phyloP scores from a whole-genome alignment of 2,329 filamentous ascomycete genomes.

The Coniella lustricola region DNA sequence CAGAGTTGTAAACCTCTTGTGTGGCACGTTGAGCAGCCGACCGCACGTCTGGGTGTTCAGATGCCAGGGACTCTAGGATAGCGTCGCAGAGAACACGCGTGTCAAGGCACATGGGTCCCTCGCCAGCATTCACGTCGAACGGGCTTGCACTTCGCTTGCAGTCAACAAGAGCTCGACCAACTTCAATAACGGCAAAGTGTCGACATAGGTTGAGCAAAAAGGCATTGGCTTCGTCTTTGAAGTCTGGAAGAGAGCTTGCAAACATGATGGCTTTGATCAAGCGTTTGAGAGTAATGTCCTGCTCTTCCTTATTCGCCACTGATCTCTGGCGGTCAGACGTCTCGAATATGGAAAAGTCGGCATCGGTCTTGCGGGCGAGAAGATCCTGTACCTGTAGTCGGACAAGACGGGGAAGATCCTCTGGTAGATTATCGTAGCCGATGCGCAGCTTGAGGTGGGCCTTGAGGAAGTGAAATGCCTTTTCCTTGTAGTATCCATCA shows the following conservation, averaged over 20 bases:
- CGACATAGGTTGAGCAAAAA: conserved; percentile 77
- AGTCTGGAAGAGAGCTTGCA: conserved; percentile 72
- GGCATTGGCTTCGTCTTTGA: conserved; percentile 66
- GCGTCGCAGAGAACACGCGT: conserved; percentile 83
- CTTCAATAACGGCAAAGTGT: conserved; percentile 85
- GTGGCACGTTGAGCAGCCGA: conserved; percentile 77
- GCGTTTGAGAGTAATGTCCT: conserved; percentile 77
- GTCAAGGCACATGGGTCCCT: conserved; percentile 81
- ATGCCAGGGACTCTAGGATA: conserved; percentile 82
- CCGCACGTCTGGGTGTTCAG: conserved; percentile 71
- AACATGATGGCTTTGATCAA: conserved; percentile 85
- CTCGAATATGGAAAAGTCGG: conserved; percentile 63
- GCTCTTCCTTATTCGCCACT: conserved; percentile 75
- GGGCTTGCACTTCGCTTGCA: conserved; percentile 68
- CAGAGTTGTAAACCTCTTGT: conserved; percentile 68
- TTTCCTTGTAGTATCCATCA: conserved; percentile 85
- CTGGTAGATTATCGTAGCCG: conserved; percentile 78
- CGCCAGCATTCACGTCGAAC: conserved; percentile 80
- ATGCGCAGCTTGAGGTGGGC: conserved; percentile 87
- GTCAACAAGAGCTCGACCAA: conserved; percentile 77
- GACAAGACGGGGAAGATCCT: conserved; percentile 78
- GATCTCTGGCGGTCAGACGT: conserved; percentile 74
- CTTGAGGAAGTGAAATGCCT: conserved; percentile 81
- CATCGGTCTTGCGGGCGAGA: conserved; percentile 62
- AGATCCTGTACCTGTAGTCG: conserved; percentile 87